Base-by-base conservation (phyloP, 495 filamentous ascomycete species). In the Annulohypoxylon nitens region DNA sequence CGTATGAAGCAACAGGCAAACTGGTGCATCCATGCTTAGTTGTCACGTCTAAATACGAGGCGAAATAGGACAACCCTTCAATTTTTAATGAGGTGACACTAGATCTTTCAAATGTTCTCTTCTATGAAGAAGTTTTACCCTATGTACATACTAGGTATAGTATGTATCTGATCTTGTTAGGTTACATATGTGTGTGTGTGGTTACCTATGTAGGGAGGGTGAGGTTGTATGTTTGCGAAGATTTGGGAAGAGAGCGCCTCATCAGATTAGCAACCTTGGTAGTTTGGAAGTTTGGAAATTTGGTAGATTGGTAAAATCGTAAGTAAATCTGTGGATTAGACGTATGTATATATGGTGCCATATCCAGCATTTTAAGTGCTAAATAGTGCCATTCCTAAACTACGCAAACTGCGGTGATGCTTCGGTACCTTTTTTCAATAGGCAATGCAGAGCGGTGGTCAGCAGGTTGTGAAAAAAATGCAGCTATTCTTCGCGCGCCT, bases 41-140 rank as follows among this genome's bases (percentile, higher is more conserved):
- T 69, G 70, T 73, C 64, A 48, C 61, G 61, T 50, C 71, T 45
- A 70, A 70, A 74, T 74, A 74, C 71, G 71, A 74, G 71, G 66
- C 71, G 33, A 74, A 73, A 69, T 69, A 73, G 60, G 59, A 64
- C 45, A 55, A 37, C 25, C 18, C 58, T 63, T 43, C 10, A 11
- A 4, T 43, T 43, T 43, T 47, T 39, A 50, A 34, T 58, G 55
- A 20, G 67, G 59, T 64, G 18, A 64, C 53, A 64, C 64, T 73
- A n/a, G 36, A 50, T 51, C 45, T 63, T 58, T 5, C 20, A 53
- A 14, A 53, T 53, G 23, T 53, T 51, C 57, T 59, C 26, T 50
- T 55, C 51, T 20, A 41, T 51, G 63, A 64, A 50, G 59, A 68
- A 61, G n/a, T 64, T 59, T 59, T 30, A 16, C 16, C 59, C 34